Evolutionary conservation across 257 asterid species (phyloP).

Genomic region (Mentha longifolia): DNA sequence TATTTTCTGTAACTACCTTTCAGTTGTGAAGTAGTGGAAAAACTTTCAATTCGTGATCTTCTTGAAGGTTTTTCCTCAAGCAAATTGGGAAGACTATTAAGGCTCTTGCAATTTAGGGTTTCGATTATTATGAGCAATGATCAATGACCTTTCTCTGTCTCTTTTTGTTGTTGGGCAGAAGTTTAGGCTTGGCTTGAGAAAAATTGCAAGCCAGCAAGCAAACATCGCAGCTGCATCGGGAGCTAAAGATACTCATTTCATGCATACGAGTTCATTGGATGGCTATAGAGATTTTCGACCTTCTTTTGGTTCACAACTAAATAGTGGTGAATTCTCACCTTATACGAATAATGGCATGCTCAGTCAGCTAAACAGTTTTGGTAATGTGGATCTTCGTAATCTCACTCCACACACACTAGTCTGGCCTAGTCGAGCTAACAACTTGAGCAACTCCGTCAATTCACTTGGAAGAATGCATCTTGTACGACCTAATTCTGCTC

Average conservation of each 20-base stretch:
- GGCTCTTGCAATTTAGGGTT: background rate
- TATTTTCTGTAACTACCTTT: background rate
- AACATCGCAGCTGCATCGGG: slow-evolving; percentile 78
- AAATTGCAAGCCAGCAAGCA: slow-evolving; percentile 74
- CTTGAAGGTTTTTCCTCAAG: background rate
- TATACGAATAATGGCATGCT: slow-evolving; percentile 62
- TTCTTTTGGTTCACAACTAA: slow-evolving; percentile 50
- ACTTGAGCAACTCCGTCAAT: slow-evolving; percentile 45
- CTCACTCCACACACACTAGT: slow-evolving; percentile 49
- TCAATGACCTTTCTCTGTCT: background rate
- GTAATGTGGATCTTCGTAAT: slow-evolving; percentile 53
- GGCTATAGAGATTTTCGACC: slow-evolving; percentile 65
- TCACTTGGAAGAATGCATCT: slow-evolving; percentile 55
- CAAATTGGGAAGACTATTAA: too few species aligned
- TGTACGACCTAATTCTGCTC: slow-evolving; percentile 44
- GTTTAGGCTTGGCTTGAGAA: slow-evolving; percentile 78
- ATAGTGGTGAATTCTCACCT: slow-evolving; percentile 52
- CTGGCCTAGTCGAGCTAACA: slow-evolving; percentile 58
- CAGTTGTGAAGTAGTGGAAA: too few species aligned
- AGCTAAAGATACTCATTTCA: slow-evolving; percentile 62
- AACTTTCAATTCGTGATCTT: background rate
- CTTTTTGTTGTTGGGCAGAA: slow-evolving; percentile 54
- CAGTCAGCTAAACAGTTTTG: slow-evolving; percentile 65
- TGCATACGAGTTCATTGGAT: slow-evolving; percentile 62
- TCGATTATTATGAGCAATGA: background rate